A percentile compares a stretch with the other conserved stretches of the same genome.
phyloP scores from a whole-genome alignment of 805 yeast genomes.

The Ogataea chonburiensis region DNA sequence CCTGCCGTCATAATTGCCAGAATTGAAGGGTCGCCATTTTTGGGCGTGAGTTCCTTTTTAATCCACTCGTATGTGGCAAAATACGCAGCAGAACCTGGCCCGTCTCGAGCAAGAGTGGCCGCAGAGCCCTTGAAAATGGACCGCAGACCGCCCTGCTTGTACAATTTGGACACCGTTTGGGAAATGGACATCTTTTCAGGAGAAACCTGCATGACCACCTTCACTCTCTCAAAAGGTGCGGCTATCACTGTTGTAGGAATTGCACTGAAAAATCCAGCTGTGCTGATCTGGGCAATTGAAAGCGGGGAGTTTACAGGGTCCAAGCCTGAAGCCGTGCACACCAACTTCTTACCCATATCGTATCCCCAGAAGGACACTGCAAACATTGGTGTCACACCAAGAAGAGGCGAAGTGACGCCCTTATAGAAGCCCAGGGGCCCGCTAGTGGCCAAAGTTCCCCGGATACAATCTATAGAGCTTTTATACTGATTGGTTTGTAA shows the following conservation, averaged over 20 bases:
- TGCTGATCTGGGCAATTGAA: constrained; percentile 67
- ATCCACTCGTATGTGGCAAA: constrained; percentile 90
- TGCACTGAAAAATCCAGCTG: constrained; percentile 94
- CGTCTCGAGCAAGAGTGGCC: constrained; percentile 94
- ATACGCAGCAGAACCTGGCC: constrained; percentile 94
- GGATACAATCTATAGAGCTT: constrained; percentile 66
- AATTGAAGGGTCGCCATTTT: constrained; percentile 59
- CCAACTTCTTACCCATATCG: constrained; percentile 83
- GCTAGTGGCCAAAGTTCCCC: constrained; percentile 64
- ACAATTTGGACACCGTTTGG: constrained; percentile 63
- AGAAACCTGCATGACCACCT: constrained; percentile 83
- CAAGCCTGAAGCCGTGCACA: constrained; percentile 42
- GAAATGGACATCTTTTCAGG: constrained; percentile 46
- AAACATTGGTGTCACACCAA: constrained; percentile 99
- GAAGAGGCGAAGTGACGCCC: constrained; percentile 90
- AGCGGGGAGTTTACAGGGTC: constrained; percentile 40
- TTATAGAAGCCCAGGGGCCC: constrained; percentile 83
- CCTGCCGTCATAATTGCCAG: constrained; percentile 84
- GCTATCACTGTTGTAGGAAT: constrained; percentile 93
- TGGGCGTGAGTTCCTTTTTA: constrained; percentile 57
- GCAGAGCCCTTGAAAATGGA: constrained; percentile 89
- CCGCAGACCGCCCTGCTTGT: constrained; percentile 74
- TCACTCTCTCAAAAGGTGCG: constrained; percentile 96
- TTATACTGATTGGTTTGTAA: constrained; percentile 76
- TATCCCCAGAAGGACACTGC: constrained; percentile 99